Conservation (phyloP, 257 asterid genomes). For the Jaltomata sinuosa region DNA sequence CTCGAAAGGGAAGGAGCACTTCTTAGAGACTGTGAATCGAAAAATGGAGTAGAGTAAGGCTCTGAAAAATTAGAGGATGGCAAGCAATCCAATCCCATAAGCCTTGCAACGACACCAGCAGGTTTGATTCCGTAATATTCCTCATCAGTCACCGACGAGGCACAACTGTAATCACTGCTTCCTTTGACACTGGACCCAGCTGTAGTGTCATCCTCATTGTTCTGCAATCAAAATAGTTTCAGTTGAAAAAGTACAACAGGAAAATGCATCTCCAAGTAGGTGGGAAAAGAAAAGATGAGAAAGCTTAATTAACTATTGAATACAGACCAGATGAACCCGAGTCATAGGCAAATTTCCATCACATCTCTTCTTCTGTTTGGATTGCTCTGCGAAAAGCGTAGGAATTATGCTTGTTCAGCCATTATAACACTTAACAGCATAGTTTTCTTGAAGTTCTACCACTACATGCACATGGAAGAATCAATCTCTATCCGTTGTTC, state of each 20-base stretch:
- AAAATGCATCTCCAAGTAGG: background rate
- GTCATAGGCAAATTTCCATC: conserved; percentile 58
- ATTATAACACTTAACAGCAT: background rate
- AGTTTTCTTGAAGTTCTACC: background rate
- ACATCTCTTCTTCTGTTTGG: conserved; percentile 74
- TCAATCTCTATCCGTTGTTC: background rate
- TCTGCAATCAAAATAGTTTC: conserved; percentile 16
- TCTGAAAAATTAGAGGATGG: conserved; percentile 50
- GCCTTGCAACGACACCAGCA: conserved; percentile 89
- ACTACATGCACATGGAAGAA: background rate
- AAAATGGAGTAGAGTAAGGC: conserved; percentile 47
- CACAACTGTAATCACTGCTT: conserved; percentile 64
- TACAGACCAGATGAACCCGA: conserved; percentile 45
- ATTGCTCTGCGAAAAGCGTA: conserved; percentile 42
- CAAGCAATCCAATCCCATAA: conserved; percentile 87
- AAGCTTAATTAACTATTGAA: background rate
- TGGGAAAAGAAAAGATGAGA: background rate
- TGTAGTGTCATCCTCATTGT: conserved; percentile 49
- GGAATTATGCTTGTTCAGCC: background rate
- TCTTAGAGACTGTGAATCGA: conserved; percentile 40
- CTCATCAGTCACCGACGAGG: conserved; percentile 75
- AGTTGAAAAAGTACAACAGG: background rate
- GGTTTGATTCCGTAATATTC: conserved; percentile 42
- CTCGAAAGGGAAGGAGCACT: conserved; percentile 26
- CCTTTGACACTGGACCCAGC: conserved; percentile 49